Evolutionary conservation across 768 basidiomycete genomes (phyloP).

Genomic region (Boletus tylopilopsis): DNA sequence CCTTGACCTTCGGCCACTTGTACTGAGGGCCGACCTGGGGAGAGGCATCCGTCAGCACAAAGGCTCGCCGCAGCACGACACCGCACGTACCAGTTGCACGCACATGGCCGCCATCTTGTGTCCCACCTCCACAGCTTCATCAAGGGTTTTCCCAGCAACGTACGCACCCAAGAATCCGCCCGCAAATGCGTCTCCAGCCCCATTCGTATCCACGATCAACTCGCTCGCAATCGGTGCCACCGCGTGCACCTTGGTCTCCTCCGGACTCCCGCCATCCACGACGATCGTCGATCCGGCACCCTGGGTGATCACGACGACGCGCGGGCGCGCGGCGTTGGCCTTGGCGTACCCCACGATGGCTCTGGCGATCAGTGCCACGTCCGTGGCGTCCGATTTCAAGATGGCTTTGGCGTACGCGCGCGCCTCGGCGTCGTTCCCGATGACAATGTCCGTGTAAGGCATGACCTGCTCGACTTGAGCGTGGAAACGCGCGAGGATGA

Average conservation of each 20-base stretch:
- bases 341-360: constrained; percentile 75
- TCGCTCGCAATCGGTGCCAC: constrained; percentile 56
- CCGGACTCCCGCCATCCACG: constrained; percentile 54
- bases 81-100: constrained; percentile 22
- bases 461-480: constrained; percentile 77
- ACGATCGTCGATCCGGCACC: constrained; percentile 78
- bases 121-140: constrained; percentile 77
- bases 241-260: constrained; percentile 45
- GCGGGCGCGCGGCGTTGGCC: constrained; percentile 69
- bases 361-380: constrained; percentile 68
- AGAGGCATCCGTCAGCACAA: too few species aligned
- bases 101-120: constrained; percentile 86
- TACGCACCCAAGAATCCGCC: constrained; percentile 92
- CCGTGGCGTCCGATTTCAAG: constrained; percentile 61
- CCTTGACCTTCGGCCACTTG: neutral
- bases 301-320: constrained; percentile 88
- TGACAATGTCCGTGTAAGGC: constrained; percentile 82
- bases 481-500: constrained; percentile 92
- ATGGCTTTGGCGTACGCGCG: constrained; percentile 77
- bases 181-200: constrained; percentile 96
- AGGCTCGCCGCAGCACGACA: neutral
- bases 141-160: constrained; percentile 71
- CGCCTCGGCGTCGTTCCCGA: constrained; percentile 95
- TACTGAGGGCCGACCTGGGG: neutral
- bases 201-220: constrained; percentile 94